Evolutionary conservation across 306 rosid genomes (phyloP).

Genomic region (Cicer pinnatifidum): DNA sequence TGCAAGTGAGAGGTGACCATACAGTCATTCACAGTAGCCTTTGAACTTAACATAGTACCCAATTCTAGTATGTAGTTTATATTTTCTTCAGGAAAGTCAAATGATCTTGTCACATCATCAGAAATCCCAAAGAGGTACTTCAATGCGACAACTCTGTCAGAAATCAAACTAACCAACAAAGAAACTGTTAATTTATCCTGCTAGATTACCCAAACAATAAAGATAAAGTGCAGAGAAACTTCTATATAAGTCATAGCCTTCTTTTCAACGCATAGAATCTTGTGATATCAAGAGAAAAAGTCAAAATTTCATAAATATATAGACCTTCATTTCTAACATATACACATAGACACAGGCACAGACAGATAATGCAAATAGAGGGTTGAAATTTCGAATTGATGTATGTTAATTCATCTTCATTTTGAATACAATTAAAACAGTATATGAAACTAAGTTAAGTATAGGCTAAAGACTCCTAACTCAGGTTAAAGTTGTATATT

Average conservation of each 20-base stretch:
- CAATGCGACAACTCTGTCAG: constrained; percentile 69
- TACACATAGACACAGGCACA: not conserved
- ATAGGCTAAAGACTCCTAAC: not conserved
- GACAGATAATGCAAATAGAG: not conserved
- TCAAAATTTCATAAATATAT: constrained; percentile 1
- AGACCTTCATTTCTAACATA: not conserved
- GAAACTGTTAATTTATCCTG: constrained; percentile 50
- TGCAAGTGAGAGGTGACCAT: constrained; percentile 56
- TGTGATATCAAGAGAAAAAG: constrained; percentile 18
- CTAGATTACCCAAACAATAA: constrained; percentile 36
- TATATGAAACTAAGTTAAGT: not conserved
- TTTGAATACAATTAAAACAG: not conserved
- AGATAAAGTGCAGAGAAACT: not conserved
- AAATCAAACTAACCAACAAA: constrained; percentile 68
- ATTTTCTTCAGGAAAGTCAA: constrained; percentile 68
- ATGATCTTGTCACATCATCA: constrained; percentile 57
- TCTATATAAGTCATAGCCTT: not conserved
- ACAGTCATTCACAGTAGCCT: constrained; percentile 54
- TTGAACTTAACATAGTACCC: constrained; percentile 61
- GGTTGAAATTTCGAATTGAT: not conserved
- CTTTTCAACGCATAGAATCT: constrained; percentile 30
- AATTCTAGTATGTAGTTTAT: constrained; percentile 63
- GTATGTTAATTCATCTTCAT: constrained; percentile 3
- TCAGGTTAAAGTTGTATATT: not conserved
- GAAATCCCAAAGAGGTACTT: constrained; percentile 82